Evolutionary conservation across 2,329 filamentous ascomycete genomes (phyloP), one percentile per base, ranked within the genome.

Genomic region (Aspergillus phoenicis): DNA sequence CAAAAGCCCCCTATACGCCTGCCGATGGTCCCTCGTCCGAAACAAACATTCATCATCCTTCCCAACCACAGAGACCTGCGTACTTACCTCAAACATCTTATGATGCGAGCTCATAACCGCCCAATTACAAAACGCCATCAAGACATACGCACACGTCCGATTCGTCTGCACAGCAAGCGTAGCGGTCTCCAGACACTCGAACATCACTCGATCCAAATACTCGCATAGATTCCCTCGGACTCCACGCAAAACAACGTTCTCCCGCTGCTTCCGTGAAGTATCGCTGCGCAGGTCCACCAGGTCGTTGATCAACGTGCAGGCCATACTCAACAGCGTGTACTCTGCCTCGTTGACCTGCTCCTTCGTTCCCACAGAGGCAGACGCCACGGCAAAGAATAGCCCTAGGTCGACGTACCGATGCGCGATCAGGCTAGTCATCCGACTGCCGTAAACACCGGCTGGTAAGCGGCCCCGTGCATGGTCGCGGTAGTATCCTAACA

Each of bases 91-190:
- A 51, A 62, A 67, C 3, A 68, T 13, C 33, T 69, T 70, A 39
- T 69, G 68, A 43, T 70, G 68, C 1, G 66, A 66, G 4, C 59
- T 58, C 56, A 70, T 63, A 24, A 70, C 39, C 6, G 58, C 57
- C 67, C 68, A 69, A 43, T 70, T 70, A 48, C 65, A 65, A 36
- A 64, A 66, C 0, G 62, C 63, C 64, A 69, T 65, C 2, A 61
- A 45, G 2, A 67, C 64, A 43, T 66, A 26, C 3, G 66, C 64
- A 8, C 57, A 52, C 3, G 64, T 5, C 6, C 51, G 33, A 2
- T 39, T 61, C 1, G 55, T 61, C 24, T 59, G 24, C 7, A 69
- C 61, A 2, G 61, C 54, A 24, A 59, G 45, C 5, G 38, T 48
- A 2, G 43, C 57, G 1, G 38, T 4, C 5, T 49, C 26, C 0